phyloP scores from a whole-genome alignment of 1,284 basidiomycete species.

The Trametes sp. region DNA sequence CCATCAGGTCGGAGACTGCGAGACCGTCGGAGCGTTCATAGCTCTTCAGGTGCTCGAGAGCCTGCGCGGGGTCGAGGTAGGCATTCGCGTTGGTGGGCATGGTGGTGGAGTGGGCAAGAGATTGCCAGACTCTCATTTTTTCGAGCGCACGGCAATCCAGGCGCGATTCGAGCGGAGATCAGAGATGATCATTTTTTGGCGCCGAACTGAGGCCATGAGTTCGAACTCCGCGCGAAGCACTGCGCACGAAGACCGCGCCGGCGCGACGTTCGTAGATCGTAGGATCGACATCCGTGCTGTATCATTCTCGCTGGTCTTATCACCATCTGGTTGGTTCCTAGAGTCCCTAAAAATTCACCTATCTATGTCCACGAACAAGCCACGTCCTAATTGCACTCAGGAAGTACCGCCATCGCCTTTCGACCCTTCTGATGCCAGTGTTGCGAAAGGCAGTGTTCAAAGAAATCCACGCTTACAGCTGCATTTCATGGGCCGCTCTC shows the following conservation, averaged over 20 bases:
- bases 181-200: neutral
- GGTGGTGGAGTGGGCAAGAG: constrained; percentile 37
- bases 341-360: too few relatives aligned
- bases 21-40: constrained; percentile 90
- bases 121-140: constrained; percentile 31
- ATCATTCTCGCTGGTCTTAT: too few relatives aligned
- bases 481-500: too few relatives aligned
- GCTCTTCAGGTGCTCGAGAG: constrained; percentile 75
- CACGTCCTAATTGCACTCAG: too few relatives aligned
- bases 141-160: constrained; percentile 14
- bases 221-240: neutral
- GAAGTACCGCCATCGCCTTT: too few relatives aligned
- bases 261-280: too few relatives aligned
- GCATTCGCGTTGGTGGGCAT: constrained; percentile 39
- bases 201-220: neutral
- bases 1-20: constrained; percentile 87
- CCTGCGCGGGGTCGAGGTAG: constrained; percentile 68
- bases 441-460: too few relatives aligned
- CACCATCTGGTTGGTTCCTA: too few relatives aligned
- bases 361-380: too few relatives aligned
- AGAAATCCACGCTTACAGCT: too few relatives aligned
- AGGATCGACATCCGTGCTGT: too few relatives aligned
- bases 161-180: constrained; percentile 24
- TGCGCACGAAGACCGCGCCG: neutral
- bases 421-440: too few relatives aligned